Percentiles rank a stretch among this genome's conserved stretches.
These are phyloP conservation scores for Malus hybrid DNA, from an alignment of 331 rosid genomes.

Conservation along the genomic window DNA sequence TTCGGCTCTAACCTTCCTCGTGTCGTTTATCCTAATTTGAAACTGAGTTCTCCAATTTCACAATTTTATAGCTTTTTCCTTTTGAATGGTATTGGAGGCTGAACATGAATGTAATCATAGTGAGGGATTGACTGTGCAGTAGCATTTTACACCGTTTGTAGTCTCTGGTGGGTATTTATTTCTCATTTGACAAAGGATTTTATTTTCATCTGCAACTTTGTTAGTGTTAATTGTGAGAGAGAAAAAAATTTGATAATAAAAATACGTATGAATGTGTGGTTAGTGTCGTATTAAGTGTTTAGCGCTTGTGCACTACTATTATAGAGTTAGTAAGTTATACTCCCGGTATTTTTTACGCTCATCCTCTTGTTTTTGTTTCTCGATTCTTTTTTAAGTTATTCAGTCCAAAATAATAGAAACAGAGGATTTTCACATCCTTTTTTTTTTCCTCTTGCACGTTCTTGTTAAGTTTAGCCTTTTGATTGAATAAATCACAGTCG, in stretches of 20 bases:
- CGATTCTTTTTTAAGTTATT: too few relatives aligned
- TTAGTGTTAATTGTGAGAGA: not conserved
- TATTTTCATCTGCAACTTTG: not conserved
- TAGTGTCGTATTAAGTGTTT: too few relatives aligned
- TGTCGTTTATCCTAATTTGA: not conserved
- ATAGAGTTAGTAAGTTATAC: too few relatives aligned
- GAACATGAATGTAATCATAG: slow-evolving; percentile 6
- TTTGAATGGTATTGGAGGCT: slow-evolving; percentile 10
- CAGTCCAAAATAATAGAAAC: too few relatives aligned
- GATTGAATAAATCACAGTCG: too few relatives aligned
- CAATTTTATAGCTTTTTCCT: not conserved
- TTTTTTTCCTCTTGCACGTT: too few relatives aligned
- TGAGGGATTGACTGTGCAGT: slow-evolving; percentile 1
- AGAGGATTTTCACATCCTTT: too few relatives aligned
- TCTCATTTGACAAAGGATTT: not conserved
- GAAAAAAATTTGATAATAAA: not conserved
- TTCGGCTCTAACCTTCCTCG: not conserved
- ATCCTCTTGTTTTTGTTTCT: too few relatives aligned
- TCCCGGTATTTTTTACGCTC: too few relatives aligned
- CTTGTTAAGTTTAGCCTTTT: too few relatives aligned
- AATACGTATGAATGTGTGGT: not conserved
- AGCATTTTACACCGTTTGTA: not conserved
- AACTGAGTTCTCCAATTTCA: not conserved
- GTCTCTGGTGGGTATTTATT: not conserved
- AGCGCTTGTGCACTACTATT: too few relatives aligned